Percentiles rank a stretch among this genome's conserved stretches.
These are phyloP conservation scores for Multifurca ochricompacta DNA, from an alignment of 768 basidiomycete species.

Conservation along the genomic window DNA sequence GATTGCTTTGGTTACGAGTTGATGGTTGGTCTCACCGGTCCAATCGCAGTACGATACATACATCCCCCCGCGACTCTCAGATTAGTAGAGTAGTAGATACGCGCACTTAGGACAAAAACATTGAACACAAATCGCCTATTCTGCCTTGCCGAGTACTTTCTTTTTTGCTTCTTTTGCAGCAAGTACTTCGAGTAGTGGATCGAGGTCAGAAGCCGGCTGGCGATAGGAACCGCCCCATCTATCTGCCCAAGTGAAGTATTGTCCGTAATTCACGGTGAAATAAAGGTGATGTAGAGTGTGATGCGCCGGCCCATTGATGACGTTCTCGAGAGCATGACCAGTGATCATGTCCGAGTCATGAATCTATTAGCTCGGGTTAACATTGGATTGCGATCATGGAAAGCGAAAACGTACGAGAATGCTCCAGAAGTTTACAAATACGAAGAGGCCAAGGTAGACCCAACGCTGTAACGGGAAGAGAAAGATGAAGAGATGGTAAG, in stretches of 20 bases:
- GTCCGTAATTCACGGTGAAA: slow-evolving; percentile 93
- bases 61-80: background rate
- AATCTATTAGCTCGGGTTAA: slow-evolving; percentile 45
- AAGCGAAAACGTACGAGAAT: slow-evolving; percentile 65
- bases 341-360: slow-evolving; percentile 99
- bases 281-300: slow-evolving; percentile 96
- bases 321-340: slow-evolving; percentile 74
- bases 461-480: slow-evolving; percentile 85
- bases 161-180: slow-evolving; percentile 17
- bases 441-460: slow-evolving; percentile 79
- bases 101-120: slow-evolving; percentile 1
- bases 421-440: slow-evolving; percentile 89
- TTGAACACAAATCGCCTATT: slow-evolving; percentile 9
- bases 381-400: background rate
- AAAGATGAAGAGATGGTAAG: slow-evolving; percentile 89
- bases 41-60: background rate
- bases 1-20: background rate
- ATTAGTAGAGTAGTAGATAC: slow-evolving; percentile 11
- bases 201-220: slow-evolving; percentile 73
- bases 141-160: slow-evolving; percentile 7
- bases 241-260: slow-evolving; percentile 98
- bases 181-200: slow-evolving; percentile 73
- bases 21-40: background rate
- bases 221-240: slow-evolving; percentile 79
- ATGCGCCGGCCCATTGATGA: slow-evolving; percentile 98